These are phyloP conservation scores for Plasmodium knowlesi DNA, from an alignment of 169 alveolate genomes.

Conservation along the genomic window DNA sequence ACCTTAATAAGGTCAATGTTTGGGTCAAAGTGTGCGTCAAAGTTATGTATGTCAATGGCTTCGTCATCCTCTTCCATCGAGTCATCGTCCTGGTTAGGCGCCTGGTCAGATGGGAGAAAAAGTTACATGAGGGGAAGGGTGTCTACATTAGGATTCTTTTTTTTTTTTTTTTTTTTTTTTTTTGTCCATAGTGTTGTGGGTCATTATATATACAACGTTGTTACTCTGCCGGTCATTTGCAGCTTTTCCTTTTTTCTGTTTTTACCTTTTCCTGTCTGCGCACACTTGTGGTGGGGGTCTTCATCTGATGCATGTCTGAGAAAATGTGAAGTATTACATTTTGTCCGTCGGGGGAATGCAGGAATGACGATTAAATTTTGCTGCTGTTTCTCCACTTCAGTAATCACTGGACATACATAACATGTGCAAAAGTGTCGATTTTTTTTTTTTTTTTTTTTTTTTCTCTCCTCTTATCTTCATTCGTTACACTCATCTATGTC, in stretches of 20 bases:
- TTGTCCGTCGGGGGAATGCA: background rate
- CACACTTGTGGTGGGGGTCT: background rate
- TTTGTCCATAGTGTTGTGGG: background rate
- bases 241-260: background rate
- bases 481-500: conserved; percentile 46
- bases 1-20: conserved; percentile 32
- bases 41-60: conserved; percentile 53
- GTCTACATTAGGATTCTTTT: background rate
- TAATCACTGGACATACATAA: background rate
- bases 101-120: background rate
- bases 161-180: conserved; percentile 34
- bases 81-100: background rate
- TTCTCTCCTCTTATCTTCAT: background rate
- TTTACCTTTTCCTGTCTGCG: conserved; percentile 15
- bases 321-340: background rate
- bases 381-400: background rate
- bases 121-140: background rate
- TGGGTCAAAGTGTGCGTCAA: conserved; percentile 21
- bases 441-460: background rate
- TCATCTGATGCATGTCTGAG: conserved; percentile 2
- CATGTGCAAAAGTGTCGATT: background rate
- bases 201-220: background rate
- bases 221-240: background rate
- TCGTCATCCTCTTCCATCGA: conserved; percentile 33
- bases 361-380: background rate